Base-by-base conservation (phyloP, 78 protist species). In the Emiliania huxleyi region DNA sequence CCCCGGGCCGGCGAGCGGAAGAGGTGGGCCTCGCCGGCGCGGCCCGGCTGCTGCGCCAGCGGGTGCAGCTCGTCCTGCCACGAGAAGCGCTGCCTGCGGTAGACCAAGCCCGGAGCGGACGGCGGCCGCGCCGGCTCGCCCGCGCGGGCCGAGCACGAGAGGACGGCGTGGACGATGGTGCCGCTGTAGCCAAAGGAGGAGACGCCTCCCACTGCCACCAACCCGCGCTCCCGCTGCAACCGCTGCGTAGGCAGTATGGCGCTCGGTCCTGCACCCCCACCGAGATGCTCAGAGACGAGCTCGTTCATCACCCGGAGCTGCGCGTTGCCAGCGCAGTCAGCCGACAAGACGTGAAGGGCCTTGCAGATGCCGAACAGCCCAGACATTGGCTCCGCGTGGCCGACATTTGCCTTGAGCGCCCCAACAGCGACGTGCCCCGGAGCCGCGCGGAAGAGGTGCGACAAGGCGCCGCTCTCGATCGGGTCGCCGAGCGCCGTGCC, bases 401-500 rank as follows among this genome's bases (percentile, higher is more conserved):
- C 75, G 12, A 69, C 38, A 15, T 26, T 69, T 5, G 75, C 75
- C 75, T 69, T 69, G 11, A 69, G 12, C 33, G 37, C 23, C 33
- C 75, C 2, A 26, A 69, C 37, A 4, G 75, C 2, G 37, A 26
- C n/a, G 37, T 29, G 37, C 38, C 12, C 75, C 38, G 38, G 37
- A 5, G n/a, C 43, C 1, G 21, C 83, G 55, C 95, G 69, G 15
- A 96, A 92, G 37, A 94, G 93, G 18, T 0, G 89, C 35, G 55
- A n/a, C 26, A 97, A 85, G 22, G 96, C 93, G 8, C 49, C 75
- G 18, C 44, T 0, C 83, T 93, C 93, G n/a, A 95, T 71, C 19
- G 94, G 92, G 71, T 96, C 96, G 56, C 98, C 98, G 18, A 94
- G 85, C 38, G 29, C 52, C 5, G 97, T 97, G 26, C 49, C 87